phyloP scores from a whole-genome alignment of 1,139 yeast species.

The Magnusiomyces starmeri region DNA sequence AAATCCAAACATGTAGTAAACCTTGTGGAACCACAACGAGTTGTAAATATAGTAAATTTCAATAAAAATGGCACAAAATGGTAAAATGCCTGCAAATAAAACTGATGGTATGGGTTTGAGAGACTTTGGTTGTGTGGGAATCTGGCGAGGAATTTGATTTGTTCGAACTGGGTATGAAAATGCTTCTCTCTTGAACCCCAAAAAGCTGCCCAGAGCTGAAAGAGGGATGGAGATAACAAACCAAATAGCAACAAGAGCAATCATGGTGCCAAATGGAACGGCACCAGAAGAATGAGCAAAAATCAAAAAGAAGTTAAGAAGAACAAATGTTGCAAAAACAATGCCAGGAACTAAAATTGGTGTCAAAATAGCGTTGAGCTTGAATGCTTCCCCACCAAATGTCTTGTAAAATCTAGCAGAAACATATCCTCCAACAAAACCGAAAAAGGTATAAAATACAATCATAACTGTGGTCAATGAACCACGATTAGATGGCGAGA shows the following conservation, averaged over 20 bases:
- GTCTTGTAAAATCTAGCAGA: conserved; percentile 80
- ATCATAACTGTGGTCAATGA: conserved; percentile 86
- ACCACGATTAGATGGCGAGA: conserved; percentile 94
- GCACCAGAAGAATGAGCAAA: conserved; percentile 86
- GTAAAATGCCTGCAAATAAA: conserved; percentile 80
- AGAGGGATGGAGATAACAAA: conserved; percentile 78
- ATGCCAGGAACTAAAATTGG: conserved; percentile 80
- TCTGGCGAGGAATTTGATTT: conserved; percentile 87
- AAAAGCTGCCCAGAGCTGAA: conserved; percentile 68
- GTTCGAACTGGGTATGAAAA: conserved; percentile 73
- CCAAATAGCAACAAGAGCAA: conserved; percentile 79
- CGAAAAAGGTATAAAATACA: conserved; percentile 69
- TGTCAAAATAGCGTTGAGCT: conserved; percentile 70
- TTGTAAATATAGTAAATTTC: conserved; percentile 85
- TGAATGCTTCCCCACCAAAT: conserved; percentile 91
- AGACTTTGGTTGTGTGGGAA: conserved; percentile 87
- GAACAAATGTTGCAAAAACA: conserved; percentile 54
- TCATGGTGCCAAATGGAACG: conserved; percentile 84
- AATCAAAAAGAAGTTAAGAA: conserved; percentile 76
- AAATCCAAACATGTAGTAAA: conserved; percentile 97
- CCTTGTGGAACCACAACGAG: conserved; percentile 89
- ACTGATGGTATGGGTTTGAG: conserved; percentile 60
- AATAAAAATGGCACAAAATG: conserved; percentile 91
- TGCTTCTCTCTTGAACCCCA: conserved; percentile 61
- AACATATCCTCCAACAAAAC: conserved; percentile 77